A percentile compares a stretch with the other conserved stretches of the same genome.
Conservation (phyloP, 345 rosid species). For the Populus pruinosa region DNA sequence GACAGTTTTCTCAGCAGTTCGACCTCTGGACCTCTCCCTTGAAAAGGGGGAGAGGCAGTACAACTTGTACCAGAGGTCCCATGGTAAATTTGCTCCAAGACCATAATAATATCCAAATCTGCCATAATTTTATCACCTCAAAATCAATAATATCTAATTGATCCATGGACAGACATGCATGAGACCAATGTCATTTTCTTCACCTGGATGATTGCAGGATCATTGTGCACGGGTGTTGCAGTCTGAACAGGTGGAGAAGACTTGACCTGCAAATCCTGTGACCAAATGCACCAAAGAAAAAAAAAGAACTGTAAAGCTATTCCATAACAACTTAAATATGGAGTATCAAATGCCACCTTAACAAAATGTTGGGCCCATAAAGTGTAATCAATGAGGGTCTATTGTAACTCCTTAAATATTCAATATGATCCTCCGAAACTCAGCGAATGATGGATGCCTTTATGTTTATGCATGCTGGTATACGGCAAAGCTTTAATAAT, state of each 20-base stretch:
- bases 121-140: not conserved
- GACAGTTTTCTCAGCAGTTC: not conserved
- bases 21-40: not conserved
- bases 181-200: not conserved
- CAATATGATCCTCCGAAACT: not conserved
- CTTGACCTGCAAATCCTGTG: slow-evolving; percentile 40
- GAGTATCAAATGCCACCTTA: not conserved
- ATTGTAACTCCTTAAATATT: not conserved
- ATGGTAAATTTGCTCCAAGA: not conserved
- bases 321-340: not conserved
- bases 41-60: not conserved
- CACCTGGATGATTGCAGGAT: slow-evolving; percentile 43
- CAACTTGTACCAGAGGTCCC: not conserved
- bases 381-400: not conserved
- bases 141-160: not conserved
- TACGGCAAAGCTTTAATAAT: not conserved
- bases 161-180: not conserved
- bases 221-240: slow-evolving; percentile 23
- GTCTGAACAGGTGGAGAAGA: slow-evolving; percentile 36
- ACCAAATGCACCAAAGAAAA: not conserved
- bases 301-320: not conserved
- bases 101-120: not conserved
- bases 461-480: not conserved
- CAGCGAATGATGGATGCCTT: not conserved
- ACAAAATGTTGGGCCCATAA: not conserved